A percentile compares a stretch with the other conserved stretches of the same genome.
These are phyloP conservation scores for Coemansia erecta DNA, from an alignment of 192 early-diverging fungal species.

Conservation along the genomic window DNA sequence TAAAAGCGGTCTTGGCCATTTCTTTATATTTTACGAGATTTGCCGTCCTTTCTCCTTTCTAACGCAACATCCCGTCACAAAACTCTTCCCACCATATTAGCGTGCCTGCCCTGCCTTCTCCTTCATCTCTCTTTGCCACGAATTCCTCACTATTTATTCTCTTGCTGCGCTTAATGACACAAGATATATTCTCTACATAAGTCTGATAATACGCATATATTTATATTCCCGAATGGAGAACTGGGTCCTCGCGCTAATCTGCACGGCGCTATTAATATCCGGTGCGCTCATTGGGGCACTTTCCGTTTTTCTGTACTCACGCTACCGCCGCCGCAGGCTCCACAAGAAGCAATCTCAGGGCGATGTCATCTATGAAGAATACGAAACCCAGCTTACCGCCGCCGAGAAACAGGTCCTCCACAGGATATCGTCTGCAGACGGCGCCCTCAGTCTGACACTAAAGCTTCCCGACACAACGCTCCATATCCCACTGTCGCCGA, in stretches of 20 bases:
- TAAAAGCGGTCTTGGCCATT: too few relatives aligned
- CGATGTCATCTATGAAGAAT: slow-evolving; percentile 18
- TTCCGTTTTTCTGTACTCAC: not conserved
- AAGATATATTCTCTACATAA: not conserved
- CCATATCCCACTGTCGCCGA: slow-evolving; percentile 15
- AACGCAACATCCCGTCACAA: not conserved
- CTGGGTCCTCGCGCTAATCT: slow-evolving; percentile 17
- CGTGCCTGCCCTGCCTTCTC: not conserved
- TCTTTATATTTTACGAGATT: not conserved
- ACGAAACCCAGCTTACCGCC: slow-evolving; percentile 27
- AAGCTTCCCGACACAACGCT: slow-evolving; percentile 34
- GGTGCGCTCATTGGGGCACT: slow-evolving; percentile 10
- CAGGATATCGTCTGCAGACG: slow-evolving; percentile 18
- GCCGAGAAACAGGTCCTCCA: slow-evolving; percentile 32
- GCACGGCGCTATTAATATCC: not conserved
- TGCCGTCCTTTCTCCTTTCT: slow-evolving; percentile 1
- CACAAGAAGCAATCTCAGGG: not conserved
- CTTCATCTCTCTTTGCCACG: not conserved
- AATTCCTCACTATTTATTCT: too few relatives aligned
- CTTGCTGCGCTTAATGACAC: not conserved
- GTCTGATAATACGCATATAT: too few relatives aligned
- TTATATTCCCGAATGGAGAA: slow-evolving; percentile 11
- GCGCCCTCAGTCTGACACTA: slow-evolving; percentile 26
- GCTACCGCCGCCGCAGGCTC: slow-evolving; percentile 1
- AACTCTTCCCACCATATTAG: not conserved